Conservation (phyloP, 805 yeast genomes). For the Candida sakaeoensis region DNA sequence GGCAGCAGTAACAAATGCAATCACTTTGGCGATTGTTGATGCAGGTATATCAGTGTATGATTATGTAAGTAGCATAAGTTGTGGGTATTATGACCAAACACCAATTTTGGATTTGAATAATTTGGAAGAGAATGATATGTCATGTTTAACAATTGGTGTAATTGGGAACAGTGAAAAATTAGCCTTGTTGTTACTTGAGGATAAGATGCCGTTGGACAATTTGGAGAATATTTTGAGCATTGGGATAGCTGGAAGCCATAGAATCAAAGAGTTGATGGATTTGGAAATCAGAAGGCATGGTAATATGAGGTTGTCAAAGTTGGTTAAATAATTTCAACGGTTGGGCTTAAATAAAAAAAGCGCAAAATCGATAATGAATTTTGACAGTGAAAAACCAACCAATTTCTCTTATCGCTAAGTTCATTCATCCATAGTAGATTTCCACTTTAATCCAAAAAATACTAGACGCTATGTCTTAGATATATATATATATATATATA, state of each 20-base stretch:
- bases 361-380: neutral
- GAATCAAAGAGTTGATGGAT: slow-evolving; percentile 83
- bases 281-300: slow-evolving; percentile 77
- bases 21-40: slow-evolving; percentile 85
- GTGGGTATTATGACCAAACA: slow-evolving; percentile 71
- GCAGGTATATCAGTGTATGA: slow-evolving; percentile 96
- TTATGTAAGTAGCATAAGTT: slow-evolving; percentile 74
- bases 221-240: slow-evolving; percentile 73
- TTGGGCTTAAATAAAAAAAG: neutral
- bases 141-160: slow-evolving; percentile 76
- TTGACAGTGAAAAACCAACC: neutral
- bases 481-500: too few species aligned
- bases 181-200: slow-evolving; percentile 74
- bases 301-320: slow-evolving; percentile 28
- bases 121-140: slow-evolving; percentile 79
- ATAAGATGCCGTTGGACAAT: slow-evolving; percentile 77
- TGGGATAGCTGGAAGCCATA: slow-evolving; percentile 84
- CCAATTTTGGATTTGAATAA: slow-evolving; percentile 81
- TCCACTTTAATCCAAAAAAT: too few species aligned
- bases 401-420: too few species aligned
- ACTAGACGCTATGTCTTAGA: too few species aligned
- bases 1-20: slow-evolving; percentile 76
- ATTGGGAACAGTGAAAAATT: slow-evolving; percentile 80
- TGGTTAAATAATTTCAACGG: neutral
- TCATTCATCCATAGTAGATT: too few species aligned